Conservation (phyloP, 768 basidiomycete species). For the Pilatotrama ljubarskyi region DNA sequence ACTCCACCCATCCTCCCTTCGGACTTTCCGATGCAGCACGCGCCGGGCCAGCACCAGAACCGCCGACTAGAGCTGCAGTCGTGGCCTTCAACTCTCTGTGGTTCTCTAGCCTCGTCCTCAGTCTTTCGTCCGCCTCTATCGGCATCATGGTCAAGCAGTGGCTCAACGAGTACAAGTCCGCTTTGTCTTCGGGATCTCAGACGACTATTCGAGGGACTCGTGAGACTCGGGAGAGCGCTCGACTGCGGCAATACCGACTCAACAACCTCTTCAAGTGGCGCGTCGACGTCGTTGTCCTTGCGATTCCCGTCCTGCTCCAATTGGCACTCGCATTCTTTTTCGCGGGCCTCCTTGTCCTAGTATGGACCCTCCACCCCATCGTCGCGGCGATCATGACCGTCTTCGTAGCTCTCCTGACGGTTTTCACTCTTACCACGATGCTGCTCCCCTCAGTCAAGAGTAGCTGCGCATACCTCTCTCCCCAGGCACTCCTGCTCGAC, state of each 20-base stretch:
- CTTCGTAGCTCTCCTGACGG: background rate
- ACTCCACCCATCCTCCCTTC: slow-evolving; percentile 6
- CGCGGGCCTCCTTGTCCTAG: slow-evolving; percentile 19
- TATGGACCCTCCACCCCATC: slow-evolving; percentile 14
- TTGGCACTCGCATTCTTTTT: slow-evolving; percentile 23
- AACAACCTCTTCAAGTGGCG: slow-evolving; percentile 20
- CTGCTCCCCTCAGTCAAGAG: background rate
- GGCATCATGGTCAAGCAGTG: slow-evolving; percentile 34
- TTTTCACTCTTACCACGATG: background rate
- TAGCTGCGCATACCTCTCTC: slow-evolving; percentile 3
- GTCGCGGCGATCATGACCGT: slow-evolving; percentile 5
- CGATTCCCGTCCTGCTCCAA: slow-evolving; percentile 24
- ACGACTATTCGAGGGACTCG: background rate
- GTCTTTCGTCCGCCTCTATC: slow-evolving; percentile 27
- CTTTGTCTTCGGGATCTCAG: background rate
- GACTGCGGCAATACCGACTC: slow-evolving; percentile 21
- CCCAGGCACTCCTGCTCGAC: background rate
- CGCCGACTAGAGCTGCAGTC: background rate
- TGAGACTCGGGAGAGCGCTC: background rate
- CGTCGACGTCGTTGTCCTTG: slow-evolving; percentile 14
- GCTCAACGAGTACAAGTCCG: slow-evolving; percentile 18
- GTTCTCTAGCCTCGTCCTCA: slow-evolving; percentile 28
- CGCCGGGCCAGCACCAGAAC: background rate
- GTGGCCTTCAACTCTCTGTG: slow-evolving; percentile 26
- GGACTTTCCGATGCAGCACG: background rate